These are phyloP conservation scores for Boletales sp. DNA, from an alignment of 768 basidiomycete genomes.

Conservation along the genomic window DNA sequence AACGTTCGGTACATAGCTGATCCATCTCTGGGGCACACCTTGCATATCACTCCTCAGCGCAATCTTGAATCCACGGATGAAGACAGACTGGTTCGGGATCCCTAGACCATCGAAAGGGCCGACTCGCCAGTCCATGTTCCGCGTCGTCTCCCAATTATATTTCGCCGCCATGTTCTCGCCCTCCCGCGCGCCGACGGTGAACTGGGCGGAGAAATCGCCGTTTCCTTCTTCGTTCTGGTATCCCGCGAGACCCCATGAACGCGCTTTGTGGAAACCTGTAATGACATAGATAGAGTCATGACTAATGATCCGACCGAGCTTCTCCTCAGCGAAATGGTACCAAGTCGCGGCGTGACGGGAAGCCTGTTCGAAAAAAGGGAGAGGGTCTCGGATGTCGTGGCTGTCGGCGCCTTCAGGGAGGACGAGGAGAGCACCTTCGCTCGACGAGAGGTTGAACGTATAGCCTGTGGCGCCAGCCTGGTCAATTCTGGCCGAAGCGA, in stretches of 20 bases:
- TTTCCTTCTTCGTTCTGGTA: conserved; percentile 10
- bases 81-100: conserved; percentile 26
- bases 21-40: conserved; percentile 18
- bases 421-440: conserved; percentile 31
- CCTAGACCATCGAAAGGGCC: conserved; percentile 11
- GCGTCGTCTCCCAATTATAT: conserved; percentile 17
- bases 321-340: conserved; percentile 29
- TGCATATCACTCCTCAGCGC: conserved; percentile 14
- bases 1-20: conserved; percentile 1
- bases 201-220: conserved; percentile 9
- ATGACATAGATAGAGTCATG: conserved; percentile 34
- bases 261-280: conserved; percentile 23
- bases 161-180: conserved; percentile 5
- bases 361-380: conserved; percentile 26
- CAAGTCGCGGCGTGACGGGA: conserved; percentile 25
- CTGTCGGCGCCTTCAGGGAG: conserved; percentile 33
- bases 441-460: conserved; percentile 15
- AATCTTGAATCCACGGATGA: conserved; percentile 31
- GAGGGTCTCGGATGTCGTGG: conserved; percentile 24
- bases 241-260: conserved; percentile 30
- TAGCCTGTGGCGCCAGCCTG: conserved; percentile 1
- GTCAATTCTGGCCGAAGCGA: neutral
- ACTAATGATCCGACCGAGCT: conserved; percentile 25
- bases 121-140: conserved; percentile 17
- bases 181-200: conserved; percentile 9